Percentiles rank a stretch among this genome's conserved stretches.
These are phyloP conservation scores for Amanita muscaria DNA, from an alignment of 768 basidiomycete genomes.

Conservation along the genomic window DNA sequence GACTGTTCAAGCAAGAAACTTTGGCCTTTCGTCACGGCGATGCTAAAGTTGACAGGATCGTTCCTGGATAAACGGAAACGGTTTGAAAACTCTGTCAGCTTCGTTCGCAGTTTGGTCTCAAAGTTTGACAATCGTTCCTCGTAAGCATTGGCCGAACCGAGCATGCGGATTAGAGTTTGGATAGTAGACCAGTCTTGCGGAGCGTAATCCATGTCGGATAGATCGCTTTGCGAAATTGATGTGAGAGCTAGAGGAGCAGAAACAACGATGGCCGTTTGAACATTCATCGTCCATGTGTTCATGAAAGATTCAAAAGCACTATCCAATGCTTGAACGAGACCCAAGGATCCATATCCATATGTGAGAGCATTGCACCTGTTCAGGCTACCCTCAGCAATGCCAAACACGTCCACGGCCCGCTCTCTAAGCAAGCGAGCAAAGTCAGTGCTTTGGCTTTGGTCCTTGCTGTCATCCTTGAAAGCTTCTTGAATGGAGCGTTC, in stretches of 20 bases:
- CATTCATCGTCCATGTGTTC: conserved; percentile 47
- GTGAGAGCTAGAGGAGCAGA: conserved; percentile 20
- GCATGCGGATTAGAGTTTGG: conserved; percentile 72
- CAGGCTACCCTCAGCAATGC: conserved; percentile 72
- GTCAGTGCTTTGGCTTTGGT: conserved; percentile 31
- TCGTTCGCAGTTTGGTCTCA: conserved; percentile 58
- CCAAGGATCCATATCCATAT: conserved; percentile 77
- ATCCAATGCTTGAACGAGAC: conserved; percentile 70
- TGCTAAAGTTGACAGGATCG: conserved; percentile 44
- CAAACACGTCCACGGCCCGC: conserved; percentile 65
- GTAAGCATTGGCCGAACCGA: conserved; percentile 71
- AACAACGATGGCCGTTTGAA: conserved; percentile 30
- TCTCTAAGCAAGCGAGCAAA: conserved; percentile 65
- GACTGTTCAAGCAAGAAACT: conserved; percentile 77
- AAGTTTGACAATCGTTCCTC: conserved; percentile 60
- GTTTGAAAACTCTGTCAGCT: conserved; percentile 49
- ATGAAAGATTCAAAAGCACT: conserved; percentile 64
- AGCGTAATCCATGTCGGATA: conserved; percentile 80
- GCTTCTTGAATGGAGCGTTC: conserved; percentile 47
- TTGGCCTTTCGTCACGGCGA: conserved; percentile 58
- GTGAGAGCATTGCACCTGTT: conserved; percentile 72
- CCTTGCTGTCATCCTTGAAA: conserved; percentile 33
- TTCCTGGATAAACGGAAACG: conserved; percentile 48
- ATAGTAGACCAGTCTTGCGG: conserved; percentile 85
- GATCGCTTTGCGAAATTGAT: conserved; percentile 43